Base-by-base conservation (phyloP, 78 protist species). In the Dictyostelium capitatum region DNA sequence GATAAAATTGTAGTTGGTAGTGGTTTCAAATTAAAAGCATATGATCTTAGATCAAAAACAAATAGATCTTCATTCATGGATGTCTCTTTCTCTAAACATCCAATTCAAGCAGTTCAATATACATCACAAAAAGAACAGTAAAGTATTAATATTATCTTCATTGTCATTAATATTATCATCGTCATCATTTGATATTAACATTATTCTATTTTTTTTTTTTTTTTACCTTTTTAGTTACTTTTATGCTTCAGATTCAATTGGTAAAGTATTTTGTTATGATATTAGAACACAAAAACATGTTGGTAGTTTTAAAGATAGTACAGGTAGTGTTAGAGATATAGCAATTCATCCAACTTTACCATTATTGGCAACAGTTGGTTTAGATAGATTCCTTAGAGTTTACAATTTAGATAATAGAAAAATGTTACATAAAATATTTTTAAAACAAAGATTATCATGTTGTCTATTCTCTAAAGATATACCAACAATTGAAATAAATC, bases 361-460 rank as follows among this genome's bases (percentile, higher is more conserved):
- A 73, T 73, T 73, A 73, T 73, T 73, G 12, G 79, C 79, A 37
- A 73, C 79, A 5, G 79, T 73, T 73, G 79, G 79, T 47, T 73
- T 90, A 56, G 95, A 90, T 67, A 59, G 95, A 54, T 19, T 10
- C 25, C 46, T 80, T 15, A 72, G 95, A 74, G 43, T 77, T 20
- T 90, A 46, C 41, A 28, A 74, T 77, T n/a, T 77, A 79, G 59
- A 80, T 23, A 51, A 28, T 15, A 53, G 83, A 72, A 64, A 47
- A 6, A 25, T 25, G 28, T 37, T 74, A 69, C 87, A 90, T 41
- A 79, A 46, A 59, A 4, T 90, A 5, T 83, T 30, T 59, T 56
- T 83, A 74, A 83, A 83, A 73, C 91, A 83, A 72, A 83, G 50
- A 64, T 19, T 83, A 5, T 51, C 91, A 10, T 4, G 37, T 53